phyloP scores from a whole-genome alignment of 306 rosid species.

The Cucurbita maxima region DNA sequence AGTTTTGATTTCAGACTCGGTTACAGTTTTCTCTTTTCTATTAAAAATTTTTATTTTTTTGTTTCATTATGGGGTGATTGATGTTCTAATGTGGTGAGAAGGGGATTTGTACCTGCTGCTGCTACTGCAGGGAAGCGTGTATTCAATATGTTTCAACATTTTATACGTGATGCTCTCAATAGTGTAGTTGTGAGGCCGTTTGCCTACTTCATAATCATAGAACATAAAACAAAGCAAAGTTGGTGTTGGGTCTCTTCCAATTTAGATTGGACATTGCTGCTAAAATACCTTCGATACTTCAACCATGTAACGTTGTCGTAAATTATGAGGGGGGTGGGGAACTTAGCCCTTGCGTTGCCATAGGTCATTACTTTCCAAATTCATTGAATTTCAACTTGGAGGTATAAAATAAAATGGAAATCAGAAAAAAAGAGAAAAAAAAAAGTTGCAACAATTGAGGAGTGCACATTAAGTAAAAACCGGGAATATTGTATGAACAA shows the following conservation, averaged over 20 bases:
- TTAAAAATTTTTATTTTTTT: background rate
- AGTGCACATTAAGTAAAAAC: background rate
- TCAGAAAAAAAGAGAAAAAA: background rate
- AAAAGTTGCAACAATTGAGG: background rate
- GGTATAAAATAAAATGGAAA: background rate
- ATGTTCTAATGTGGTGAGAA: background rate
- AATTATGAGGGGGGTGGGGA: too few relatives aligned
- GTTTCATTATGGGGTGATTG: background rate
- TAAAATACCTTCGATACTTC: background rate
- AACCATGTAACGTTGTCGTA: too few relatives aligned
- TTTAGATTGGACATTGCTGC: background rate
- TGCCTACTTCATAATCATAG: background rate
- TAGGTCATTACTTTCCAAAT: background rate
- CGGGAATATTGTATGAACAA: background rate
- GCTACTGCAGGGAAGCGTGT: slow-evolving; percentile 5
- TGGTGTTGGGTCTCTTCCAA: background rate
- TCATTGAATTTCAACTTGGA: background rate
- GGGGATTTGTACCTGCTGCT: background rate
- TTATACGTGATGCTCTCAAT: background rate
- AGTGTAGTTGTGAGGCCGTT: slow-evolving; percentile 4
- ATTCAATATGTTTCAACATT: background rate
- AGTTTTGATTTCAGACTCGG: slow-evolving; percentile 1
- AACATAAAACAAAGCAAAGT: background rate
- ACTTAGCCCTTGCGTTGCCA: too few relatives aligned
- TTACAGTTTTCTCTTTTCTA: background rate